Conservation (phyloP, 495 filamentous ascomycete genomes). For the Zalerion maritima region DNA sequence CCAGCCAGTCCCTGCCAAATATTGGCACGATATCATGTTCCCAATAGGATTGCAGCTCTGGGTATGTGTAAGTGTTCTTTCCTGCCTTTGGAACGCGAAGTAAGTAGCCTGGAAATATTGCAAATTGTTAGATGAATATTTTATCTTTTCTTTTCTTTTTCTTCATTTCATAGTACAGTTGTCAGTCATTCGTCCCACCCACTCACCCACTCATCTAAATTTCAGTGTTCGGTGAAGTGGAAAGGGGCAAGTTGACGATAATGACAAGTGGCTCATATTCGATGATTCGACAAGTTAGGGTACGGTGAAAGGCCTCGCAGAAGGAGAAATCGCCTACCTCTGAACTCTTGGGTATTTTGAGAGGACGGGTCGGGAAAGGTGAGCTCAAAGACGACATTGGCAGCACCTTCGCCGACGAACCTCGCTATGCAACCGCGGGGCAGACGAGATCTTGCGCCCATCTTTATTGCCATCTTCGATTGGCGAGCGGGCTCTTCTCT, state of each 20-base stretch:
- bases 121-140: slow-evolving; percentile 2
- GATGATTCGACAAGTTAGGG: not conserved
- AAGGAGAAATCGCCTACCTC: slow-evolving; percentile 4
- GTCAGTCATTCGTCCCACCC: no score
- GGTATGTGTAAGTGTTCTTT: slow-evolving; percentile 36
- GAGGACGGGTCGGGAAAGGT: slow-evolving; percentile 14
- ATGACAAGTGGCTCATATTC: slow-evolving; percentile 1
- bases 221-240: no score
- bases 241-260: not conserved
- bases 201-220: no score
- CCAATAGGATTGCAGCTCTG: slow-evolving; percentile 42
- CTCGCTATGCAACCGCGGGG: no score
- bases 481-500: no score
- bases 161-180: slow-evolving; percentile 6
- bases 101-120: slow-evolving; percentile 32
- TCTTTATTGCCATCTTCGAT: no score
- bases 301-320: slow-evolving; percentile 9
- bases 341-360: slow-evolving; percentile 6
- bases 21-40: slow-evolving; percentile 40
- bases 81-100: slow-evolving; percentile 53
- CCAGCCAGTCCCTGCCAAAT: slow-evolving; percentile 23
- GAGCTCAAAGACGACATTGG: slow-evolving; percentile 56
- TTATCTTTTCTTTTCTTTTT: slow-evolving; percentile 4
- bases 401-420: slow-evolving; percentile 47
- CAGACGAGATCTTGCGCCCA: no score